Conservation (phyloP, 129 eudicot species). For the Helianthus tuberosus region DNA sequence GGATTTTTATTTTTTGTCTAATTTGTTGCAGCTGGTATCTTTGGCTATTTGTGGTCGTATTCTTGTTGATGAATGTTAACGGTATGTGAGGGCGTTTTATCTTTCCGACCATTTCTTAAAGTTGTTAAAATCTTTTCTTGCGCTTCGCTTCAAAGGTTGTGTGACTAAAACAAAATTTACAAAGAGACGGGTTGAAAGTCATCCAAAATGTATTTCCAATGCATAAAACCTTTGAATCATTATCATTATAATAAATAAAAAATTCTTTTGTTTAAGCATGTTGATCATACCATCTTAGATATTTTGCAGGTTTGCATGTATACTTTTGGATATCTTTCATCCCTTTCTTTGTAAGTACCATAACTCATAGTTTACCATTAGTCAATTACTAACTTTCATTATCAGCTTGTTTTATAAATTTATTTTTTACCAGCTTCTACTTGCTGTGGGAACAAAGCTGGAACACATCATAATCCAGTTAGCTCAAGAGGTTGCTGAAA, state of each 20-base stretch:
- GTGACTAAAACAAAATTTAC: not conserved
- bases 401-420: not conserved
- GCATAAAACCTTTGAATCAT: not conserved
- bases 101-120: not conserved
- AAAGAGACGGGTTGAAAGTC: not conserved
- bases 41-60: conserved; percentile 71
- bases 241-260: not conserved
- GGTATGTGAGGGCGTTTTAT: conserved; percentile 45
- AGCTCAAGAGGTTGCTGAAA: conserved; percentile 67
- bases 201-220: not conserved
- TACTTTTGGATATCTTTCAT: conserved; percentile 76
- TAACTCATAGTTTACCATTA: not conserved
- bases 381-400: not conserved
- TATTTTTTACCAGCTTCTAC: conserved; percentile 47
- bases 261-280: too few relatives aligned
- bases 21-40: conserved; percentile 76
- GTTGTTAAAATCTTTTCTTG: not conserved
- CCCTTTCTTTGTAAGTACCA: conserved; percentile 61
- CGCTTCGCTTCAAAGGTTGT: not conserved
- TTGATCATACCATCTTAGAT: too few relatives aligned
- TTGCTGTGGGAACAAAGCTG: conserved; percentile 71
- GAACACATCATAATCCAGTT: conserved; percentile 72
- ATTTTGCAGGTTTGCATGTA: conserved; percentile 69
- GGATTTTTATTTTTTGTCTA: not conserved
- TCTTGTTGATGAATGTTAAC: conserved; percentile 66